Conservation (phyloP, 495 filamentous ascomycete species). For the Trichocladium antarcticum region DNA sequence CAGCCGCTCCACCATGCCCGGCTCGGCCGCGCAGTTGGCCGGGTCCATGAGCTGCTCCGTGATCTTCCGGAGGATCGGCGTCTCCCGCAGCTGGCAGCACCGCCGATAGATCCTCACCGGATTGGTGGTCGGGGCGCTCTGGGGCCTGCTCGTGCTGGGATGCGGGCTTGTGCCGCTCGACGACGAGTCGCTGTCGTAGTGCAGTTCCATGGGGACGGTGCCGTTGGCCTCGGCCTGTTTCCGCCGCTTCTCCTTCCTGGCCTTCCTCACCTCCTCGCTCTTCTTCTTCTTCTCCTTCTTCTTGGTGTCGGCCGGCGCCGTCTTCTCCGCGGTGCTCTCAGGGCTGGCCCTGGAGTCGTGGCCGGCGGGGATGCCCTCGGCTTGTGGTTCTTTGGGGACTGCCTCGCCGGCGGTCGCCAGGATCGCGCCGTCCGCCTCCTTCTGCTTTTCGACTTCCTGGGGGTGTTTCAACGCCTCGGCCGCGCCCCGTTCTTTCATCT, state of each 20-base stretch:
- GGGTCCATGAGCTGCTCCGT: conserved; percentile 72
- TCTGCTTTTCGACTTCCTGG: conserved; percentile 45
- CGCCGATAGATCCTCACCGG: conserved; percentile 86
- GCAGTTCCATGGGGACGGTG: conserved; percentile 64
- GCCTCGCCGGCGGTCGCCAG: conserved; percentile 37
- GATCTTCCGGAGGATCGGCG: conserved; percentile 76
- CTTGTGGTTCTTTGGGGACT: conserved; percentile 25
- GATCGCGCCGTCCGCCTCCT: conserved; percentile 32
- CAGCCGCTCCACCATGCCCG: conserved; percentile 64
- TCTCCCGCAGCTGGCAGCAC: conserved; percentile 89
- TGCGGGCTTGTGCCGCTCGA: conserved; percentile 11
- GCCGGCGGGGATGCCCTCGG: conserved; percentile 13
- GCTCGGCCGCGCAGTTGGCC: conserved; percentile 45
- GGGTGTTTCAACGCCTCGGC: conserved; percentile 56
- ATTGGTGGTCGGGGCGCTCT: conserved; percentile 69
- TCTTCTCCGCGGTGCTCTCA: conserved; percentile 8
- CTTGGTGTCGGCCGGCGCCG: conserved; percentile 22
- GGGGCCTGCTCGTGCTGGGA: conserved; percentile 39
- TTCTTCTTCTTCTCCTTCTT: conserved; percentile 90
- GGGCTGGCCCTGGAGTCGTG: conserved; percentile 26
- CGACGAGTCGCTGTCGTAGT: conserved; percentile 45
- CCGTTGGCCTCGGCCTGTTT: conserved; percentile 74
- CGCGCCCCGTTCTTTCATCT: conserved; percentile 57
- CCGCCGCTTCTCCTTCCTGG: conserved; percentile 72
- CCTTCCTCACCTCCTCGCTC: conserved; percentile 76